phyloP scores from a whole-genome alignment of 441 rosid genomes.

The Arabidopsis hybrid region DNA sequence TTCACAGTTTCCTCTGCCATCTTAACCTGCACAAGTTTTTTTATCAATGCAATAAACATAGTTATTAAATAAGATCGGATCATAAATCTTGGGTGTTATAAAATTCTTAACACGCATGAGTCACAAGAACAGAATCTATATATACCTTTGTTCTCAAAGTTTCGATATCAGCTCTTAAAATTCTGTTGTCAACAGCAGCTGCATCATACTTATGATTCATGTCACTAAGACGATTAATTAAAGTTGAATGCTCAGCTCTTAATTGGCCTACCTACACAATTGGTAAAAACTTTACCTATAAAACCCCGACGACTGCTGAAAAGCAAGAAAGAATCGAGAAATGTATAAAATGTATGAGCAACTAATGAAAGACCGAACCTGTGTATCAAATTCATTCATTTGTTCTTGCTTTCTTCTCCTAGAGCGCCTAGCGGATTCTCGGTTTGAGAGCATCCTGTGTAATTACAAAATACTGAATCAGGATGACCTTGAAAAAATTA shows the following conservation, averaged over 20 bases:
- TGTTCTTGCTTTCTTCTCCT: constrained; percentile 94
- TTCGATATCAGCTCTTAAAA: constrained; percentile 94
- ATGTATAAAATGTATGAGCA: neutral
- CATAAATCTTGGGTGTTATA: constrained; percentile 1
- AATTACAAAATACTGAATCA: constrained; percentile 1
- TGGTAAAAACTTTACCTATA: constrained; percentile 21
- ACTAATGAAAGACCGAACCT: constrained; percentile 54
- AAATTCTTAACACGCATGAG: neutral
- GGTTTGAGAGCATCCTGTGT: constrained; percentile 90
- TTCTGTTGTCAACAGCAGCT: constrained; percentile 86
- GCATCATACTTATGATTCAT: constrained; percentile 78
- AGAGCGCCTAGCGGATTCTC: constrained; percentile 97
- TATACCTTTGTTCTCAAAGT: constrained; percentile 91
- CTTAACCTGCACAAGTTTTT: constrained; percentile 67
- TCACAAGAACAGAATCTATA: neutral
- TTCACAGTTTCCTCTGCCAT: constrained; percentile 99
- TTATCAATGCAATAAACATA: constrained; percentile 15
- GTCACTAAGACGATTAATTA: constrained; percentile 77
- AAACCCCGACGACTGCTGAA: constrained; percentile 8
- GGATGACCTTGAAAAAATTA: neutral
- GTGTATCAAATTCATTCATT: constrained; percentile 86
- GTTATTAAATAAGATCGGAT: neutral
- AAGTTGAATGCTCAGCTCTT: constrained; percentile 75
- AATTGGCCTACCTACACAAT: constrained; percentile 73
- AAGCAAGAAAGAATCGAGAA: neutral